Evolutionary conservation across 1,284 basidiomycete genomes (phyloP), one percentile per base, ranked within the genome.

Genomic region (Heterobasidion parviporum): DNA sequence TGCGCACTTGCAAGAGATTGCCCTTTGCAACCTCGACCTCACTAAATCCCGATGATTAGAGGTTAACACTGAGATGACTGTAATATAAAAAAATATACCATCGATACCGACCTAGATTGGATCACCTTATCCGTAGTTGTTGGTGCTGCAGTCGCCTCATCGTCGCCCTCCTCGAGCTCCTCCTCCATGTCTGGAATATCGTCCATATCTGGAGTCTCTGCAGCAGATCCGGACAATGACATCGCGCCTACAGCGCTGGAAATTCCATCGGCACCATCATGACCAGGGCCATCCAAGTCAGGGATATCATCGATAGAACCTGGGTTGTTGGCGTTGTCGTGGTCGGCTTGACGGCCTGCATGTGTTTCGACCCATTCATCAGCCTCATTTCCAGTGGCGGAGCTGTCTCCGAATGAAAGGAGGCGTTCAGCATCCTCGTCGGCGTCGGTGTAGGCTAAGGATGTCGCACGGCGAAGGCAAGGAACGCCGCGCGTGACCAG

Each of bases 341-440:
- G 57, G 26, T 75, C 72, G 36, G 74, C 26, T 65, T 80, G 79
- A 60, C 90, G 82, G 2, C 87, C 87, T 0, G 89, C 84, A 65
- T 92, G 90, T 7, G 89, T 92, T 71, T 92, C 89, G 20, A 92
- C 89, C 89, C 90, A 92, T 61, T 92, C 89, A 61, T 92, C 89
- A 10, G 75, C 82, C 54, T 82, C 83, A 52, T 79, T 75, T 1
- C 71, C 74, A 1, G 74, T 70, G 9, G 75, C 72, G 7, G 75
- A 76, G n/a, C 79, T 73, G 64, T 87, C 88, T 1, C 78, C 82
- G 60, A 91, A 88, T 16, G 81, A 82, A 53, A 98, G 78, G 16
- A 97, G 76, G 55, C 92, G 89, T 70, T 98, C 94, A 0, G 89
- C 91, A 65, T 97, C 94, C 70, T 95, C 94, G 68, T 97, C 94